Conservation (phyloP, 495 filamentous ascomycete species). For the Neurospora sp. region DNA sequence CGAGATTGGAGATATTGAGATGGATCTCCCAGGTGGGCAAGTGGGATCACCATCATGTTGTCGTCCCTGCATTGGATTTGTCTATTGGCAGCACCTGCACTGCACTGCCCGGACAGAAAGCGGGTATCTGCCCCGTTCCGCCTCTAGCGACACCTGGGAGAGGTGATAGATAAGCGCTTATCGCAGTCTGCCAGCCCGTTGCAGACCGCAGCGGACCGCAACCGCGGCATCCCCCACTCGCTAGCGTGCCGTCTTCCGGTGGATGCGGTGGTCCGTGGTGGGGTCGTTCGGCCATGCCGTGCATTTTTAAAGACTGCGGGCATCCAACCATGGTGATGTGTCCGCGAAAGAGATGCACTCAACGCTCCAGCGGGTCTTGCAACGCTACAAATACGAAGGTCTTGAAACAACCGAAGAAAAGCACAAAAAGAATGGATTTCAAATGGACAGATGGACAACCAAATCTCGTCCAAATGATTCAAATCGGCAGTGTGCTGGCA, state of each 20-base stretch:
- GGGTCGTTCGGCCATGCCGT: background rate
- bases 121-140: background rate
- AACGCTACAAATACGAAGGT: background rate
- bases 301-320: background rate
- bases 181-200: background rate
- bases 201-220: background rate
- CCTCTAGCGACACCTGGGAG: background rate
- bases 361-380: background rate
- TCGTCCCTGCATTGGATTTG: background rate
- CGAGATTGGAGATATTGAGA: background rate
- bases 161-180: background rate
- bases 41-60: background rate
- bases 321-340: background rate
- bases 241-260: background rate
- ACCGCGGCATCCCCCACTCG: background rate
- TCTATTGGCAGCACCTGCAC: background rate
- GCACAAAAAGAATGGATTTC: background rate
- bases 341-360: background rate
- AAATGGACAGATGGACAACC: background rate
- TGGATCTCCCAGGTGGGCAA: background rate
- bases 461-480: background rate
- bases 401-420: background rate
- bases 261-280: background rate
- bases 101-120: background rate
- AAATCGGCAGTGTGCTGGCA: background rate